phyloP scores from a whole-genome alignment of 2,329 filamentous ascomycete species.

The Hypoxylon sp. region DNA sequence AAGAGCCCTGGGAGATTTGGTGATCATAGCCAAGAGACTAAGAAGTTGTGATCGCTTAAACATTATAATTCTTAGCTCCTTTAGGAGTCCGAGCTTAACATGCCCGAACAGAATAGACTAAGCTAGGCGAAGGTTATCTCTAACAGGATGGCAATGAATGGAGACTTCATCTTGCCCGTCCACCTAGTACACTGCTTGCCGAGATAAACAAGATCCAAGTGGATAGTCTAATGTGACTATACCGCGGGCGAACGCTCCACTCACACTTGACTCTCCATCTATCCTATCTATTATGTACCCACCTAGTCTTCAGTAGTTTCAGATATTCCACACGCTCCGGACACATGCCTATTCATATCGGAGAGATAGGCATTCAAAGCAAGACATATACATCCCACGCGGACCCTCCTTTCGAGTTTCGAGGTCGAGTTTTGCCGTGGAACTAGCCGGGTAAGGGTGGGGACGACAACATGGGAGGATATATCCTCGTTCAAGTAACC shows the following conservation, averaged over 20 bases:
- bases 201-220: constrained; percentile 44
- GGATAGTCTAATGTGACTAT: constrained; percentile 42
- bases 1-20: constrained; percentile 12
- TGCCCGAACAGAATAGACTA: constrained; percentile 31
- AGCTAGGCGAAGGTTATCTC: constrained; percentile 16
- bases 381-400: constrained; percentile 44
- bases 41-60: constrained; percentile 20
- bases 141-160: constrained; percentile 23
- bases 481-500: constrained; percentile 42
- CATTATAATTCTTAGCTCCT: constrained; percentile 10
- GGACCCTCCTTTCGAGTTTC: constrained; percentile 41
- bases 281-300: constrained; percentile 44
- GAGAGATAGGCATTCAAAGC: constrained; percentile 41
- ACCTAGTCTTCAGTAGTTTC: constrained; percentile 40
- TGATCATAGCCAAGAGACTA: constrained; percentile 21
- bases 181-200: constrained; percentile 32
- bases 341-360: constrained; percentile 42
- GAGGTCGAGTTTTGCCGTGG: constrained; percentile 33
- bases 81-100: constrained; percentile 26
- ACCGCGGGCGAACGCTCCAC: constrained; percentile 40
- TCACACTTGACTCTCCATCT: constrained; percentile 38
- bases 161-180: constrained; percentile 31
- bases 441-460: constrained; percentile 31
- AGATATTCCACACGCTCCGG: constrained; percentile 45
- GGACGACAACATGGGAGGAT: constrained; percentile 27